phyloP scores from a whole-genome alignment of 164 flowering plant species.

The Amborella trichopoda region DNA sequence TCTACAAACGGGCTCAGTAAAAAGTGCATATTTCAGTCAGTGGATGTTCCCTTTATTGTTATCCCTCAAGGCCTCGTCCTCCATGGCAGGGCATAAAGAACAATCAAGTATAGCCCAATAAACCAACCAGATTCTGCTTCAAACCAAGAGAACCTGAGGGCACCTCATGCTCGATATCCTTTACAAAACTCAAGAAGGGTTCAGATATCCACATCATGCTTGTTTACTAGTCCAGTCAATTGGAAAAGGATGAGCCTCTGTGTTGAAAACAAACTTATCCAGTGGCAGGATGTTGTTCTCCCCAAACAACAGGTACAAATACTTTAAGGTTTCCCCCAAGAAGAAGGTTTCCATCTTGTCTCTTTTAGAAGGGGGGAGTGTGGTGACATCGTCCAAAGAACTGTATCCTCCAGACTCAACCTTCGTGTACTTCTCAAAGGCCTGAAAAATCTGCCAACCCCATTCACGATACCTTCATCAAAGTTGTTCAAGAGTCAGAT shows the following conservation, averaged over 20 bases:
- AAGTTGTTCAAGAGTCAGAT: no score
- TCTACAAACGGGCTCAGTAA: no score
- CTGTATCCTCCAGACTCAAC: conserved; percentile 83
- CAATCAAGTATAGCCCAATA: no score
- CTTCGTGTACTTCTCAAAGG: conserved; percentile 76
- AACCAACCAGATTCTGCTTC: no score
- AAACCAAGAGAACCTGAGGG: no score
- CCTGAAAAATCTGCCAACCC: conserved; percentile 96
- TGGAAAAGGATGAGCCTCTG: conserved; percentile 94
- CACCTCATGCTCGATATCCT: no score
- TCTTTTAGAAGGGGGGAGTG: conserved; percentile 64
- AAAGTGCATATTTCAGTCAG: no score
- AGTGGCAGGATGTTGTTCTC: conserved; percentile 54
- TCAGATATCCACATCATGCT: conserved; percentile 1
- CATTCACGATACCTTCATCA: conserved; percentile 78
- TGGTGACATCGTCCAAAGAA: conserved; percentile 85
- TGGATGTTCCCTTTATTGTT: no score
- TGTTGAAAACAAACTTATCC: conserved; percentile 83
- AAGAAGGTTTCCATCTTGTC: conserved; percentile 99
- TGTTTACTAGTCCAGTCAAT: conserved; percentile 16
- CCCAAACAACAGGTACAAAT: conserved; percentile 73
- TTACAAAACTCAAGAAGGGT: background rate
- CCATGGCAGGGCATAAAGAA: no score
- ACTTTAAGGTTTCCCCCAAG: conserved; percentile 88
- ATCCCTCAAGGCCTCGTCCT: no score